Evolutionary conservation across 305 asterid genomes (phyloP).

Genomic region (Fraxinus ornus): DNA sequence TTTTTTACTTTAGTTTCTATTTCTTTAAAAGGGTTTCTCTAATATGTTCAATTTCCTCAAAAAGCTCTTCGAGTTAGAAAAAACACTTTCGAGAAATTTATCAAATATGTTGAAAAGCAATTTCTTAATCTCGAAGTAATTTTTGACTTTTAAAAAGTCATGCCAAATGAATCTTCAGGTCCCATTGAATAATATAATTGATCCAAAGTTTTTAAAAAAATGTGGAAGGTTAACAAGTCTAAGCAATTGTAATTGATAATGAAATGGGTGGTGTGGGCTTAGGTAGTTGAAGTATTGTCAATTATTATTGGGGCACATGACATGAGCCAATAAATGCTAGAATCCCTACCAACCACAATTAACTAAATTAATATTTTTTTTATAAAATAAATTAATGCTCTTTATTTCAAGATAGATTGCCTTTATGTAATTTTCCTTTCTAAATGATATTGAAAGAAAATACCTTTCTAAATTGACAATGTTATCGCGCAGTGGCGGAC

Average conservation of each 20-base stretch:
- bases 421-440: background rate
- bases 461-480: background rate
- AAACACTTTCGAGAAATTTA: background rate
- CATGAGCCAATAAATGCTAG: conserved; percentile 33
- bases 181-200: conserved; percentile 3
- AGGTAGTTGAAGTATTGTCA: conserved; percentile 38
- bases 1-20: no score
- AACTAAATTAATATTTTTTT: background rate
- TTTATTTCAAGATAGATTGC: conserved; percentile 24
- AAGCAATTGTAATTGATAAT: background rate
- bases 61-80: background rate
- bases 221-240: background rate
- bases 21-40: background rate
- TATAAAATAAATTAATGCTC: conserved; percentile 9
- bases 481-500: no score
- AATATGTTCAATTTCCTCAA: no score
- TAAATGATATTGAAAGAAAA: background rate
- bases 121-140: background rate
- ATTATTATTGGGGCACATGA: conserved; percentile 63
- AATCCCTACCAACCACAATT: conserved; percentile 49
- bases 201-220: background rate
- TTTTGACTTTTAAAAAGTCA: background rate
- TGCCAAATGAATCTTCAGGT: background rate
- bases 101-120: background rate
- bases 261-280: background rate